A percentile compares a stretch with the other conserved stretches of the same genome.
Conservation (phyloP, 2,329 filamentous ascomycete species). For the Periconia macrospinosa region DNA sequence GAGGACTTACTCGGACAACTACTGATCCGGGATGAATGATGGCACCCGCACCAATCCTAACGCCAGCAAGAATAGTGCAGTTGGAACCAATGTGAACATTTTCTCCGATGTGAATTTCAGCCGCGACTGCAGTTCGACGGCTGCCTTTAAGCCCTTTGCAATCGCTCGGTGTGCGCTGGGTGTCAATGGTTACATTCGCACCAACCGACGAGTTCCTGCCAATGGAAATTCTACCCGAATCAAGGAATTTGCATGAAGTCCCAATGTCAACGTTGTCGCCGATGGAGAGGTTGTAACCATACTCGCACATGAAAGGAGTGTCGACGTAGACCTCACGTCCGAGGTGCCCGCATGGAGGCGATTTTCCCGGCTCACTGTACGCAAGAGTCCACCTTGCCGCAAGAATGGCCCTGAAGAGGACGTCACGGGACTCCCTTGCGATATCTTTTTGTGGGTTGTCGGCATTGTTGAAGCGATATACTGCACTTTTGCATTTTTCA, state of each 20-base stretch:
- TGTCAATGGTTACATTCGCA: slow-evolving; percentile 84
- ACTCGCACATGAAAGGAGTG: slow-evolving; percentile 88
- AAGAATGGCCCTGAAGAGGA: slow-evolving; percentile 72
- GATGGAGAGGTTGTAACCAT: slow-evolving; percentile 91
- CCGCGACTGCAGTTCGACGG: slow-evolving; percentile 70
- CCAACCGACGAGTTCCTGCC: slow-evolving; percentile 72
- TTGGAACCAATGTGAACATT: slow-evolving; percentile 68
- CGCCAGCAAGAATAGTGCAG: slow-evolving; percentile 62
- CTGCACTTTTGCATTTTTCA: slow-evolving; percentile 78
- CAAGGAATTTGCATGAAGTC: slow-evolving; percentile 80
- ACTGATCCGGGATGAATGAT: slow-evolving; percentile 58
- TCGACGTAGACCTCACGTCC: slow-evolving; percentile 75
- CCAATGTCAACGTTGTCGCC: slow-evolving; percentile 83
- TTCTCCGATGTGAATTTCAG: slow-evolving; percentile 73
- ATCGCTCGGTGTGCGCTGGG: slow-evolving; percentile 72
- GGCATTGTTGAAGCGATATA: slow-evolving; percentile 85
- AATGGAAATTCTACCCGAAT: slow-evolving; percentile 81
- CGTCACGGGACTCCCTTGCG: slow-evolving; percentile 63
- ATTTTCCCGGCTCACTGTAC: slow-evolving; percentile 43
- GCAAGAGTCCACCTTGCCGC: slow-evolving; percentile 56
- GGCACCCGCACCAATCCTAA: slow-evolving; percentile 56
- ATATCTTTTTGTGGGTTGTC: slow-evolving; percentile 74
- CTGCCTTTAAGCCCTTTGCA: slow-evolving; percentile 73
- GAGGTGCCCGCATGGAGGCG: slow-evolving; percentile 55
- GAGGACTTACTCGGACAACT: slow-evolving; percentile 54